Evolutionary conservation across 306 rosid species (phyloP).

Genomic region (Phaseolus lunatus): DNA sequence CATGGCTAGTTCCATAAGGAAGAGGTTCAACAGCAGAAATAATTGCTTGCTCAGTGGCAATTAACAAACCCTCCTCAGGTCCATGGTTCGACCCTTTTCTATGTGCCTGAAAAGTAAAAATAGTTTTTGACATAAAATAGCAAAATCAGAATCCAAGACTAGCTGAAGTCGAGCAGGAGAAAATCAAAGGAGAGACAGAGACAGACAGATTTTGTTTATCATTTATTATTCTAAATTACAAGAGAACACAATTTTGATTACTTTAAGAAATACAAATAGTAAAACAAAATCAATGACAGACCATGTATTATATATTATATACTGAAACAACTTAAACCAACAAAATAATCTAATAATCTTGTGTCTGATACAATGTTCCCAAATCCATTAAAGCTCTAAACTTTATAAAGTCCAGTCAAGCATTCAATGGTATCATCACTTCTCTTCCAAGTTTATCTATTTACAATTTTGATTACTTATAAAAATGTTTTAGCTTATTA

Average conservation of each 20-base stretch:
- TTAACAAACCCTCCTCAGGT: conserved; percentile 44
- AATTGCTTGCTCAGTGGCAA: conserved; percentile 51
- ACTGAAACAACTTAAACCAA: conserved; percentile 10
- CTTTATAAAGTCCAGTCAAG: conserved; percentile 10
- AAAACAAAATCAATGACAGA: not conserved
- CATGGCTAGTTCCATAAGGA: conserved; percentile 73
- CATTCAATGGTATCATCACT: conserved; percentile 7
- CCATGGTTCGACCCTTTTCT: conserved; percentile 57
- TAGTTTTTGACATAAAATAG: not conserved
- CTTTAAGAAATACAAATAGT: conserved; percentile 14
- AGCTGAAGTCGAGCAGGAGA: not conserved
- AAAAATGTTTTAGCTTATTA: not conserved
- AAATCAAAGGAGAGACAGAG: not conserved
- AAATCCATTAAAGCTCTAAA: conserved; percentile 18
- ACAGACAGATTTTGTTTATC: not conserved
- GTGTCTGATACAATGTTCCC: not conserved
- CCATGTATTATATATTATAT: conserved; percentile 11
- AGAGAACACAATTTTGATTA: not conserved
- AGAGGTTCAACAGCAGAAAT: conserved; percentile 66
- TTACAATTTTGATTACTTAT: not conserved
- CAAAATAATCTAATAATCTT: not conserved
- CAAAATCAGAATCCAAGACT: conserved; percentile 27
- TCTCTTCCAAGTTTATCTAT: conserved; percentile 6
- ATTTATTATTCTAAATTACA: conserved; percentile 14
- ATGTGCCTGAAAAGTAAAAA: conserved; percentile 66